Conservation (phyloP, 441 rosid genomes). For the Gossypium davidsonii region DNA sequence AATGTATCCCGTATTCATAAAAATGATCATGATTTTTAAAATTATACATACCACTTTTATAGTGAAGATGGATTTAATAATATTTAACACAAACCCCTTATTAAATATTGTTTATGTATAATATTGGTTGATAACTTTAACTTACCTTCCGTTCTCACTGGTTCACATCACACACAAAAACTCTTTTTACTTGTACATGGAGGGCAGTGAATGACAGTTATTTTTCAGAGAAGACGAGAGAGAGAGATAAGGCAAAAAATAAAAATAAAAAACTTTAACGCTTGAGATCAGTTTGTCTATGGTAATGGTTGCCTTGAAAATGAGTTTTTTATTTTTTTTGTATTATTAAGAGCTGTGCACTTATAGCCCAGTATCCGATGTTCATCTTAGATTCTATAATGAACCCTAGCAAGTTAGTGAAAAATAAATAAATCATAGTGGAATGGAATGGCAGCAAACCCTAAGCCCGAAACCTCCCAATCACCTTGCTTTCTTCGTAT, state of each 20-base stretch:
- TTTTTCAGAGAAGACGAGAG: slow-evolving; percentile 7
- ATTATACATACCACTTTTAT: no score
- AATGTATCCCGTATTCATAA: no score
- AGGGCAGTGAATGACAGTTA: slow-evolving; percentile 8
- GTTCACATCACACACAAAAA: background rate
- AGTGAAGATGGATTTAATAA: no score
- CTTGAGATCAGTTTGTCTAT: slow-evolving; percentile 22
- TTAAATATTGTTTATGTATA: background rate
- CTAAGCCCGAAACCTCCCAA: slow-evolving; percentile 13
- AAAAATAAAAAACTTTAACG: slow-evolving; percentile 10
- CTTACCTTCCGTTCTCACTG: slow-evolving; percentile 12
- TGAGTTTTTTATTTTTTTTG: background rate
- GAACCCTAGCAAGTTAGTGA: background rate
- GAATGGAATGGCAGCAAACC: background rate
- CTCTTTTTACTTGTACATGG: background rate
- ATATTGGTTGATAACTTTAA: background rate
- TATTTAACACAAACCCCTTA: background rate
- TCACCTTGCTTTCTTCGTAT: slow-evolving; percentile 17
- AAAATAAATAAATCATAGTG: background rate
- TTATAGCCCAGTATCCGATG: slow-evolving; percentile 38
- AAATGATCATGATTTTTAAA: no score
- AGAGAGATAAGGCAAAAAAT: background rate
- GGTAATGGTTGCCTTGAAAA: background rate
- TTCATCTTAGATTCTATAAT: slow-evolving; percentile 25
- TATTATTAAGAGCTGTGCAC: slow-evolving; percentile 24